Percentiles rank a stretch among this genome's conserved stretches.
phyloP scores from a whole-genome alignment of 306 rosid species.

The Boehmeria nivea region DNA sequence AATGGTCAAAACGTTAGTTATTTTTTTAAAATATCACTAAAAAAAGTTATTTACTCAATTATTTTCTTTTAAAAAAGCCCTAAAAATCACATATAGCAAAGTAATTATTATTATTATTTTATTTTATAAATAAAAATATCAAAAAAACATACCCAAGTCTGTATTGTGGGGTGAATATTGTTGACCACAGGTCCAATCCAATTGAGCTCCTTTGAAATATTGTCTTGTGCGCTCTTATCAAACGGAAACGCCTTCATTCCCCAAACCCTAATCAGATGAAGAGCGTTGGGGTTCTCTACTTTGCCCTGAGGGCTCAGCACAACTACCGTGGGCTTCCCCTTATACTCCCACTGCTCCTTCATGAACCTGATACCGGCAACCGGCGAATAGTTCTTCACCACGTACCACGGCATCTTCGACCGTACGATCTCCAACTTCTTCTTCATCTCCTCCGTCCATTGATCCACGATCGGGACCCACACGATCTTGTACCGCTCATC shows the following conservation, averaged over 20 bases:
- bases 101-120: background rate
- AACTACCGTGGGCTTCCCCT: conserved; percentile 35
- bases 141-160: conserved; percentile 22
- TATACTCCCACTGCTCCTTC: conserved; percentile 50
- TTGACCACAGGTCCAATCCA: conserved; percentile 25
- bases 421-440: conserved; percentile 47
- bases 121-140: too few relatives aligned
- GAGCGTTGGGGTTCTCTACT: conserved; percentile 37
- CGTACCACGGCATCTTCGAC: conserved; percentile 50
- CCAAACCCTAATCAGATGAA: conserved; percentile 45
- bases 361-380: conserved; percentile 37
- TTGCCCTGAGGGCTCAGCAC: conserved; percentile 34
- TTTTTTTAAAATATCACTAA: too few relatives aligned
- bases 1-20: too few relatives aligned
- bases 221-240: background rate
- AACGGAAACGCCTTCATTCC: conserved; percentile 44
- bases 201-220: background rate
- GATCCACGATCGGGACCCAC: conserved; percentile 59
- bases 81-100: background rate
- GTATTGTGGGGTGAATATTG: conserved; percentile 6
- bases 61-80: background rate
- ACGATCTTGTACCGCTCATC: conserved; percentile 35
- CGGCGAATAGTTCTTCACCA: conserved; percentile 22
- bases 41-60: too few relatives aligned
- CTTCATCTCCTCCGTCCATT: conserved; percentile 30